Conservation (phyloP, 177 flowering plant species). For the Tripterygium wilfordii region DNA sequence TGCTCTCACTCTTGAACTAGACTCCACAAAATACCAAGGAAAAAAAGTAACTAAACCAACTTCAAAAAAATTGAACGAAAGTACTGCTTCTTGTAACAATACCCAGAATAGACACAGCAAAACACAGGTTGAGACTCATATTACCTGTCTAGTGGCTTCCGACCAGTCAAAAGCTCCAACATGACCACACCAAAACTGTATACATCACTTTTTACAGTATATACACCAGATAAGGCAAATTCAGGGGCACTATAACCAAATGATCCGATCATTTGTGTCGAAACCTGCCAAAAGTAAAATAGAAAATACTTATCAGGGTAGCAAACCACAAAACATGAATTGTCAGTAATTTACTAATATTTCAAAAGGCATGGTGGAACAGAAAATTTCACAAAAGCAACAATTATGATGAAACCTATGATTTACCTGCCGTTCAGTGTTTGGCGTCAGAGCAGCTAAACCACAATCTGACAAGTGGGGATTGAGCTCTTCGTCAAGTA, state of each 20-base stretch:
- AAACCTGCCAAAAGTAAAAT: constrained; percentile 41
- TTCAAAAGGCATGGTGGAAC: too few relatives aligned
- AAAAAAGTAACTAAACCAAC: constrained; percentile 1
- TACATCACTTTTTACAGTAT: constrained; percentile 94
- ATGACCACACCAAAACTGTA: constrained; percentile 98
- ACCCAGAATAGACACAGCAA: not conserved
- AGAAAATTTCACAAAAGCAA: not conserved
- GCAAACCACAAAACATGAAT: too few relatives aligned
- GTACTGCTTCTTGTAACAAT: not conserved
- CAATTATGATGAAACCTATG: not conserved
- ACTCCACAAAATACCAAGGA: constrained; percentile 5
- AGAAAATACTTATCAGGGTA: not conserved
- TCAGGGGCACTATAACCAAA: constrained; percentile 99
- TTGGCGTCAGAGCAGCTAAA: constrained; percentile 83
- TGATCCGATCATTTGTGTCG: constrained; percentile 85
- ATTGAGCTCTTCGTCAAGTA: constrained; percentile 88
- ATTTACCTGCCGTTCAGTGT: constrained; percentile 82
- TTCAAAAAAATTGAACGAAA: too few relatives aligned
- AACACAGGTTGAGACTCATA: not conserved
- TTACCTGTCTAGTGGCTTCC: constrained; percentile 96
- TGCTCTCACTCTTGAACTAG: constrained; percentile 77
- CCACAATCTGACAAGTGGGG: constrained; percentile 97
- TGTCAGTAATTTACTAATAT: too few relatives aligned
- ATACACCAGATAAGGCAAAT: constrained; percentile 87
- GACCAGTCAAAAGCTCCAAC: constrained; percentile 91